Percentiles rank a stretch among this genome's conserved stretches.
phyloP scores from a whole-genome alignment of 345 rosid genomes.

The Reutealis trisperma region DNA sequence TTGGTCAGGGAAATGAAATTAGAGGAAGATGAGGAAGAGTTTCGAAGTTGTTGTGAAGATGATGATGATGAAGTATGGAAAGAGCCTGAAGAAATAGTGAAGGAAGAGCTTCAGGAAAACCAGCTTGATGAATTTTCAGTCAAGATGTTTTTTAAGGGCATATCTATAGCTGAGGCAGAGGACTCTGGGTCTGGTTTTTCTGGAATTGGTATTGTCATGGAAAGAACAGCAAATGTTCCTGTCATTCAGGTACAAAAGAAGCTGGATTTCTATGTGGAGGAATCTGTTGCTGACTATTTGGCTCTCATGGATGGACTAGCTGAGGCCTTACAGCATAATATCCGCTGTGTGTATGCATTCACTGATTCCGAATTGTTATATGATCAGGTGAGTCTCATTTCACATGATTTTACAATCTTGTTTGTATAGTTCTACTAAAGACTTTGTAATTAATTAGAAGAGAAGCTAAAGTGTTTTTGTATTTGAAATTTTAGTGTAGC shows the following conservation, averaged over 20 bases:
- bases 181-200: conserved; percentile 63
- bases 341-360: conserved; percentile 63
- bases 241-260: conserved; percentile 84
- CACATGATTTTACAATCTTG: not conserved
- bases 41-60: conserved; percentile 90
- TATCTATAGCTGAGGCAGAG: conserved; percentile 55
- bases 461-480: not conserved
- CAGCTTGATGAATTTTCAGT: conserved; percentile 71
- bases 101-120: conserved; percentile 43
- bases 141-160: conserved; percentile 85
- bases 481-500: not conserved
- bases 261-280: conserved; percentile 80
- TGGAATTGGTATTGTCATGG: conserved; percentile 88
- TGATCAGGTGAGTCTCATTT: conserved; percentile 59
- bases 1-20: conserved; percentile 43
- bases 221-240: conserved; percentile 53
- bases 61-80: conserved; percentile 90
- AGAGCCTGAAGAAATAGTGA: conserved; percentile 57
- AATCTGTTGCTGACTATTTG: conserved; percentile 77
- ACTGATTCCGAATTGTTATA: conserved; percentile 68
- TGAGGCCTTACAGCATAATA: conserved; percentile 61
- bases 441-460: not conserved
- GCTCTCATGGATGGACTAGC: conserved; percentile 86
- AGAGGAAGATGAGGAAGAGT: conserved; percentile 88
- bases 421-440: not conserved